A percentile compares a stretch with the other conserved stretches of the same genome.
These are phyloP conservation scores for Selaginella moellendorffii DNA, from an alignment of 75 land plant genomes.

Conservation along the genomic window DNA sequence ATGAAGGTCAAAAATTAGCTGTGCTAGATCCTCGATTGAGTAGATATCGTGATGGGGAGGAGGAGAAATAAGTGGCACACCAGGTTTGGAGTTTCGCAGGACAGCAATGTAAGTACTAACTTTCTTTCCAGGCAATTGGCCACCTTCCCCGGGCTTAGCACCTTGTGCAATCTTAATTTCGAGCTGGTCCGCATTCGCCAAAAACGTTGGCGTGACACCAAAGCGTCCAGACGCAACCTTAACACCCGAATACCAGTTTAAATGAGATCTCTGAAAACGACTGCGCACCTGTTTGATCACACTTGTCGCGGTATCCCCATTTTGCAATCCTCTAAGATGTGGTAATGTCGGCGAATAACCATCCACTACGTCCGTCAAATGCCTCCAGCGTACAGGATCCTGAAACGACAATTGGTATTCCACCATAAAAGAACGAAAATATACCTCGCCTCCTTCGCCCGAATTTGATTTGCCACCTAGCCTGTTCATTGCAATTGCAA, in stretches of 20 bases:
- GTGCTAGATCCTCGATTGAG: conserved; percentile 98
- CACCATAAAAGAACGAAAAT: too few species aligned
- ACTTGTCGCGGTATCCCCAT: conserved; percentile 98
- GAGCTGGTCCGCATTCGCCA: conserved; percentile 87
- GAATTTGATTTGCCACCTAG: conserved; percentile 97
- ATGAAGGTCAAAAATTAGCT: conserved; percentile 92
- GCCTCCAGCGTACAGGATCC: conserved; percentile 97
- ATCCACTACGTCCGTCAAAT: conserved; percentile 86
- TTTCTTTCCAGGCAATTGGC: conserved; percentile 97
- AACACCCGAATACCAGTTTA: conserved; percentile 5
- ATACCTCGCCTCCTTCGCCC: conserved; percentile 99
- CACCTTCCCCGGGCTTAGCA: conserved; percentile 99
- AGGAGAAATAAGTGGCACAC: conserved; percentile 96
- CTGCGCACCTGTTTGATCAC: conserved; percentile 90
- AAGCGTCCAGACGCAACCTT: conserved; percentile 99
- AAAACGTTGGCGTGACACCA: conserved; percentile 93
- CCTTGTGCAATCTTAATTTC: conserved; percentile 99
- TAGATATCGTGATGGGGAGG: conserved; percentile 99
- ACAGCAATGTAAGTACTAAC: conserved; percentile 94
- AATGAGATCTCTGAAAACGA: not conserved
- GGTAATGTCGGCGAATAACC: conserved; percentile 94
- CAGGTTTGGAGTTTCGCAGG: conserved; percentile 84
- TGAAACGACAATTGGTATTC: conserved; percentile 9
- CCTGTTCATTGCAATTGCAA: conserved; percentile 98
- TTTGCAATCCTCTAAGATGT: conserved; percentile 92